Percentiles rank a stretch among this genome's conserved stretches.
Conservation (phyloP, 148 eudicot genomes). For the Pouteria glomerata region DNA sequence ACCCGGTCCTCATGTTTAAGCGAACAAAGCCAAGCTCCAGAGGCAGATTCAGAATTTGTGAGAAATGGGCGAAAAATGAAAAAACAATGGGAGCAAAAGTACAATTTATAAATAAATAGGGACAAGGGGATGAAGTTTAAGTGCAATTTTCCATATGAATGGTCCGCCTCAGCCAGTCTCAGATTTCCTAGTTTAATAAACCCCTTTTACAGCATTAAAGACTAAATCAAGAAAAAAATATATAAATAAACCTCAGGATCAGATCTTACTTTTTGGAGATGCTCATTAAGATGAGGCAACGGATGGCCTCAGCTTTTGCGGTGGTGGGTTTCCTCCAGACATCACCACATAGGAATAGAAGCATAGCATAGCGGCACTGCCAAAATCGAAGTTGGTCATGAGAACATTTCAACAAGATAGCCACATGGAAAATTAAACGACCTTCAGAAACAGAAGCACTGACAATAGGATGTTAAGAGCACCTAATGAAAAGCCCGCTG, state of each 20-base stretch:
- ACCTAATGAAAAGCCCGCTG: slow-evolving; percentile 78
- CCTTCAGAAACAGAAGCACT: not conserved
- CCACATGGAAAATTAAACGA: not conserved
- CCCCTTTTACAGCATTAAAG: no score
- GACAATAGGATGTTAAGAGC: slow-evolving; percentile 10
- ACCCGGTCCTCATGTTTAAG: no score
- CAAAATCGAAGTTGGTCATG: slow-evolving; percentile 7
- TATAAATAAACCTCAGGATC: not conserved
- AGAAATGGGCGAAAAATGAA: no score
- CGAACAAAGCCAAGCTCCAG: no score
- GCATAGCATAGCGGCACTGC: slow-evolving; percentile 81
- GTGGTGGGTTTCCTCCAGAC: slow-evolving; percentile 94
- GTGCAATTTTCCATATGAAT: no score
- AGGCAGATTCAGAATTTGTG: no score
- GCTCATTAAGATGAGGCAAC: slow-evolving; percentile 36
- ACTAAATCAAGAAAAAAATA: not conserved
- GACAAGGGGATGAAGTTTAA: no score
- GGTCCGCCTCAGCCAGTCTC: no score
- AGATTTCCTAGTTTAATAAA: no score
- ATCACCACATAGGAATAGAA: slow-evolving; percentile 82
- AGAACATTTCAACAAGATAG: slow-evolving; percentile 8
- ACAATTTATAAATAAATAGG: no score
- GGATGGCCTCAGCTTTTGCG: slow-evolving; percentile 64
- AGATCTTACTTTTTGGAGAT: slow-evolving; percentile 1
- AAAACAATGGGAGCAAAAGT: no score